These are phyloP conservation scores for Termitomyces heimii DNA, from an alignment of 768 basidiomycete species.

Conservation along the genomic window DNA sequence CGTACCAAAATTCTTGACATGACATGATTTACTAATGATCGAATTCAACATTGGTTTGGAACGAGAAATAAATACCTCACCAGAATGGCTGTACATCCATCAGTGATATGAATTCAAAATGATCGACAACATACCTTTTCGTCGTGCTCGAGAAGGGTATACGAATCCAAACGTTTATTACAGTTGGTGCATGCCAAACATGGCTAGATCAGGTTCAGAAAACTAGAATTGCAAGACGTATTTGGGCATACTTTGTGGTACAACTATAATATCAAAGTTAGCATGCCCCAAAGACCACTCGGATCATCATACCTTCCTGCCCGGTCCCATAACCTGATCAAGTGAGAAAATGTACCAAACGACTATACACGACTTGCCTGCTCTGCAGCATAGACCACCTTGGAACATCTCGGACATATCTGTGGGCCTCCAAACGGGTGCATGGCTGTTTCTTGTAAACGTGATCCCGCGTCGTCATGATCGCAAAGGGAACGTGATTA, in stretches of 20 bases:
- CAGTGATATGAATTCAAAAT: background rate
- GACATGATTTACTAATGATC: constrained; percentile 67
- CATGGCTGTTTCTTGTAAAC: constrained; percentile 33
- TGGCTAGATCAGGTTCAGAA: constrained; percentile 37
- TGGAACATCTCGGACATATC: constrained; percentile 67
- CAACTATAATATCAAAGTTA: constrained; percentile 34
- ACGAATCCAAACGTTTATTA: constrained; percentile 73
- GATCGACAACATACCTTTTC: constrained; percentile 49
- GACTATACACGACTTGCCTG: constrained; percentile 43
- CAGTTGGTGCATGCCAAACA: constrained; percentile 78
- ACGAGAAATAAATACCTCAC: constrained; percentile 20
- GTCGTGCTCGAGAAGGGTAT: constrained; percentile 76
- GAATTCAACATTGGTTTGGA: background rate
- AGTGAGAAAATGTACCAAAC: background rate
- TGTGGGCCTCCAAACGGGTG: constrained; percentile 70
- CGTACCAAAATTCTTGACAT: constrained; percentile 75
- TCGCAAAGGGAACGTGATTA: constrained; percentile 9
- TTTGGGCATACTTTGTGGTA: constrained; percentile 62
- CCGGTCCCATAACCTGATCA: constrained; percentile 74
- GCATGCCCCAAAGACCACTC: constrained; percentile 1
- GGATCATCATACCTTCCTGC: constrained; percentile 61
- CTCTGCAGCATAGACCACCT: constrained; percentile 83
- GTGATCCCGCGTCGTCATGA: background rate
- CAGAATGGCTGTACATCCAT: constrained; percentile 40
- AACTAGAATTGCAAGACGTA: background rate